Conservation (phyloP, 257 asterid species). For the Sherardia arvensis region DNA sequence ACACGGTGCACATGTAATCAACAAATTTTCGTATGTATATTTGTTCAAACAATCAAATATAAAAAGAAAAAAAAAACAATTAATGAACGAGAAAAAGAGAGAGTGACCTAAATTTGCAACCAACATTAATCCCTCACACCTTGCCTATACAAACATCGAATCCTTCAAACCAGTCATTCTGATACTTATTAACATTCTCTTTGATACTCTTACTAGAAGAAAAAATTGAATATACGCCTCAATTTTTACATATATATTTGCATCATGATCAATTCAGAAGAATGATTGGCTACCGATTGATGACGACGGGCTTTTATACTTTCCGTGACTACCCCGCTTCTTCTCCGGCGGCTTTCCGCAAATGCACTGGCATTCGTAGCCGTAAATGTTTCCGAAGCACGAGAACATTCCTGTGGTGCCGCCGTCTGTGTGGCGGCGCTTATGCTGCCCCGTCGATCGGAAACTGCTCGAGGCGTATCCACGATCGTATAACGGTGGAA, state of each 20-base stretch:
- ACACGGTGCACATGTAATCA: too few species aligned
- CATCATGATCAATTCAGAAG: conserved; percentile 24
- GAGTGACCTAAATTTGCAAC: conserved; percentile 1
- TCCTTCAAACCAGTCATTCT: not conserved
- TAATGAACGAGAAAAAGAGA: not conserved
- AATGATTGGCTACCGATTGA: conserved; percentile 40
- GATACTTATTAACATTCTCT: not conserved
- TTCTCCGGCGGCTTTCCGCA: conserved; percentile 66
- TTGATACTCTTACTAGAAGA: not conserved
- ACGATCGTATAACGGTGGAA: conserved; percentile 67
- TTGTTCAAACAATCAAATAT: not conserved
- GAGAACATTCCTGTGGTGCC: conserved; percentile 44
- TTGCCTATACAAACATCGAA: not conserved
- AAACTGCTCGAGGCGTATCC: conserved; percentile 53
- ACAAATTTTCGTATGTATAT: too few species aligned
- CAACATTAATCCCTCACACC: not conserved
- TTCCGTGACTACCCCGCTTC: conserved; percentile 13
- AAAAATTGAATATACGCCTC: not conserved
- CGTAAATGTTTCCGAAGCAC: conserved; percentile 66
- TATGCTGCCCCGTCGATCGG: conserved; percentile 28
- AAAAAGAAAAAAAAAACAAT: not conserved
- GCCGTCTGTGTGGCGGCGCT: conserved; percentile 22
- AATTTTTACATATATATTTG: not conserved
- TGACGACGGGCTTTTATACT: conserved; percentile 43
- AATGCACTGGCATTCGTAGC: conserved; percentile 73